Percentiles rank a stretch among this genome's conserved stretches.
These are phyloP conservation scores for Mortierella sp. DNA, from an alignment of 371 early-diverging fungal genomes.

Conservation along the genomic window DNA sequence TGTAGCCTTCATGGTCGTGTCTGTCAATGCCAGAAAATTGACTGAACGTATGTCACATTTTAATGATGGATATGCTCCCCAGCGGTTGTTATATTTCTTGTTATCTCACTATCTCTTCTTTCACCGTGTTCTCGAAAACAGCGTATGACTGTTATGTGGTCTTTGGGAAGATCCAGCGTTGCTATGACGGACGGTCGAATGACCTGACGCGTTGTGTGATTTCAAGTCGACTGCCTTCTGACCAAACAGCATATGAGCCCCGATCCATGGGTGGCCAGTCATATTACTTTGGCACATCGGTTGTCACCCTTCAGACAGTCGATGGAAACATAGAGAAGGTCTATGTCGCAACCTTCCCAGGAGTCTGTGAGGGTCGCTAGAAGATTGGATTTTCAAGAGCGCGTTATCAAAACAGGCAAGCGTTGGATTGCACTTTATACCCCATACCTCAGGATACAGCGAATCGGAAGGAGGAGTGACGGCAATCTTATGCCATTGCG, in stretches of 20 bases:
- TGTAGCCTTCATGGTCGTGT: background rate
- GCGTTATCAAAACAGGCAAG: background rate
- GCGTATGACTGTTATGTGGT: slow-evolving; percentile 34
- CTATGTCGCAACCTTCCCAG: slow-evolving; percentile 17
- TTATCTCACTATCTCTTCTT: background rate
- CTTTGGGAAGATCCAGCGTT: slow-evolving; percentile 33
- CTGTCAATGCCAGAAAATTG: background rate
- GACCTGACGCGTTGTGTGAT: slow-evolving; percentile 23
- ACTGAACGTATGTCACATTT: background rate
- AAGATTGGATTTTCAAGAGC: background rate
- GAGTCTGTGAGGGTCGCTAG: slow-evolving; percentile 17
- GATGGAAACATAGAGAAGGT: slow-evolving; percentile 8
- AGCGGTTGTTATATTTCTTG: background rate
- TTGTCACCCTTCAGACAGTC: slow-evolving; percentile 16
- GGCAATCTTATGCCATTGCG: background rate
- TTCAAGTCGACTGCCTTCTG: slow-evolving; percentile 17
- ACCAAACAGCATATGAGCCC: slow-evolving; percentile 27
- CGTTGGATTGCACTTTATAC: background rate
- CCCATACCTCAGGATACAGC: too few relatives aligned
- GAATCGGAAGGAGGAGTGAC: background rate
- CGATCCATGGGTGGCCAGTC: slow-evolving; percentile 26
- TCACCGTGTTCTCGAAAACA: background rate
- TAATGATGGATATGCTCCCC: background rate
- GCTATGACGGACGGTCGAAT: slow-evolving; percentile 22
- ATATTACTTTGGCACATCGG: slow-evolving; percentile 35